Base-by-base conservation (phyloP, 2,329 filamentous ascomycete genomes). In the Aureobasidium sp. region DNA sequence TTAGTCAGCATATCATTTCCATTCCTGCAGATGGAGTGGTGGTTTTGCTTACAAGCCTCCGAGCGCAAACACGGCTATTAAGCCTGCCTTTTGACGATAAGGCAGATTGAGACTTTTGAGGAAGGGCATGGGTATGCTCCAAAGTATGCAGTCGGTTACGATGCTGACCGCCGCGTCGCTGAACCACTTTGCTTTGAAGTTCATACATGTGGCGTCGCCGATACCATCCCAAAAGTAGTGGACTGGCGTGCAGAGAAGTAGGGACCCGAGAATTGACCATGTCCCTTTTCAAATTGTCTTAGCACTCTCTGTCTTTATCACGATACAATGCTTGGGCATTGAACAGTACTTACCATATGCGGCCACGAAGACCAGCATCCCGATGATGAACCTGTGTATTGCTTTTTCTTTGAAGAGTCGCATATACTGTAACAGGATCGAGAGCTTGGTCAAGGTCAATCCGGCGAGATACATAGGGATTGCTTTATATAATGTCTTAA, bases 361-460 rank as follows among this genome's bases (percentile, higher is more conserved):
- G 16, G 69, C 57, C 11, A 73, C 68, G 61, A 74, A 66, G 1
- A 61, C 65, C 55, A 74, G 70, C 13, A 72, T 39, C 13, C 64
- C 65, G 36, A 67, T 71, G 50, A 70, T 66, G 8, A 64, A 59
- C 21, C 73, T 64, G 5, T 74, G 72, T 67, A 76, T 75, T 16
- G 66, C 65, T 15, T 66, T 69, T 6, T 73, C 74, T 10, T 72
- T 73, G 62, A 81, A 80, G 27, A 81, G 72, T 25, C 76, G 75
- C 25, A 77, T 73, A 63, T 80, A 81, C 63, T 79, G 78, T 61
- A 80, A 68, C 2, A 80, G 67, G 44, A 80, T 79, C 0, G 77
- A 77, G 8, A 75, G 69, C 67, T 79, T 79, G 25, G 75, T 75
- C 60, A 71, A 72, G 21, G 68, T 69, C 36, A 75, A 65, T 4